Evolutionary conservation across 2,329 filamentous ascomycete genomes (phyloP).

Genomic region (Fusarium liriodendri): DNA sequence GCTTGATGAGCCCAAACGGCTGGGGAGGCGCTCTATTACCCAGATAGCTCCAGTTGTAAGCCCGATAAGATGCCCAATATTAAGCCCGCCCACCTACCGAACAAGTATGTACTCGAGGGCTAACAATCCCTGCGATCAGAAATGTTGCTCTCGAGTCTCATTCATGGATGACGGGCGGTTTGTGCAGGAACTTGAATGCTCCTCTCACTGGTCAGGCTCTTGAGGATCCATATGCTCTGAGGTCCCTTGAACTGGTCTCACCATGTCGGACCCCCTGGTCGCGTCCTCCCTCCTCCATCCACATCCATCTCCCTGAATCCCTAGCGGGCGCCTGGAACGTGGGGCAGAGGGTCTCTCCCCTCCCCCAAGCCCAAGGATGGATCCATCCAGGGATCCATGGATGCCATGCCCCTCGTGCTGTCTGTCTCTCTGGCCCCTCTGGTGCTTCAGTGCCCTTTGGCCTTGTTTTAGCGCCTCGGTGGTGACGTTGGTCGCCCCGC

Average conservation of each 20-base stretch:
- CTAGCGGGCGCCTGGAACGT: constrained; percentile 30
- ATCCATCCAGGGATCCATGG: constrained; percentile 1
- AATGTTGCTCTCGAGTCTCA: background rate
- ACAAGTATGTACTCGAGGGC: background rate
- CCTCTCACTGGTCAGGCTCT: background rate
- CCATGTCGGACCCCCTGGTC: constrained; percentile 1
- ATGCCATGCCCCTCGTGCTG: constrained; percentile 1
- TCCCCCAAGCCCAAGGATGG: background rate
- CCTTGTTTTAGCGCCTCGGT: constrained; percentile 26
- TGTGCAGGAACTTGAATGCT: background rate
- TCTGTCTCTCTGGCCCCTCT: background rate
- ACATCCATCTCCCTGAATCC: constrained; percentile 27
- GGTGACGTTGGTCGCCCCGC: constrained; percentile 35
- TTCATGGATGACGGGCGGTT: background rate
- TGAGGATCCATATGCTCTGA: background rate
- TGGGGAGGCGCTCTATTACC: background rate
- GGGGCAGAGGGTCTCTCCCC: constrained; percentile 27
- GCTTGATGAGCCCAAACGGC: background rate
- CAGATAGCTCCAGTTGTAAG: background rate
- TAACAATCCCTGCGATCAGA: background rate
- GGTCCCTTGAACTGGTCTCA: constrained; percentile 9
- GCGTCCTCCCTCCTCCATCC: background rate
- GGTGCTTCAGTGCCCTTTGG: constrained; percentile 4
- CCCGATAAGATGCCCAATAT: background rate
- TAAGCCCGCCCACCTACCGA: background rate